Evolutionary conservation across 1,284 basidiomycete species (phyloP).

Genomic region (Cryptococcus jaspeensis): DNA sequence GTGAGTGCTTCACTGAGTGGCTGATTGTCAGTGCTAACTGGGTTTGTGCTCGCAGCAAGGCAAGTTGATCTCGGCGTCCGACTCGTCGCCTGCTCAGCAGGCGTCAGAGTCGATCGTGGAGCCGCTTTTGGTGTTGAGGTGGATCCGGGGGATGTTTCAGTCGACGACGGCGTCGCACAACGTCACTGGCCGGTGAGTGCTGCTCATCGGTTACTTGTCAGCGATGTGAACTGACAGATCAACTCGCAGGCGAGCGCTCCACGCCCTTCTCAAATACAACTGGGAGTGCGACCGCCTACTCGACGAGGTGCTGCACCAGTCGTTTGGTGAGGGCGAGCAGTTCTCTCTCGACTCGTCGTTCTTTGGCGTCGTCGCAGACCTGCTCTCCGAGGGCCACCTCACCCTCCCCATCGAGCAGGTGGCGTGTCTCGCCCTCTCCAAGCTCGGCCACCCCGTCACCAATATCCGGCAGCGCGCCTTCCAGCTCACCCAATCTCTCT

Average conservation of each 20-base stretch:
- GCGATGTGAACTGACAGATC: conserved; percentile 7
- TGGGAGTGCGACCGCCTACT: conserved; percentile 64
- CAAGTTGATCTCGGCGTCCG: conserved; percentile 37
- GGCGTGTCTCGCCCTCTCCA: conserved; percentile 78
- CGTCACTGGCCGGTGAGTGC: conserved; percentile 47
- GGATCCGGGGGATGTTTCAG: conserved; percentile 54
- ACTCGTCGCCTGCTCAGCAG: conserved; percentile 40
- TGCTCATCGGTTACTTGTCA: neutral
- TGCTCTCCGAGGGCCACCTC: conserved; percentile 48
- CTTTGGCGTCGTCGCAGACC: conserved; percentile 76
- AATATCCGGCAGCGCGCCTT: conserved; percentile 74
- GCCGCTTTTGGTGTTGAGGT: conserved; percentile 50
- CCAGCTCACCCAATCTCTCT: conserved; percentile 70
- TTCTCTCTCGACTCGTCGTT: conserved; percentile 56
- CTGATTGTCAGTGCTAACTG: neutral
- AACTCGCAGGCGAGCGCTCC: conserved; percentile 67
- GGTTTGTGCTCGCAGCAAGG: conserved; percentile 31
- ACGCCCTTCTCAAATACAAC: conserved; percentile 66
- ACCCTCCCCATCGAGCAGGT: conserved; percentile 67
- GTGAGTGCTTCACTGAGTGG: conserved; percentile 56
- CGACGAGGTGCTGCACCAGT: conserved; percentile 68
- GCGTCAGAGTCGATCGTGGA: conserved; percentile 47
- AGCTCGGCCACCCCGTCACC: conserved; percentile 72
- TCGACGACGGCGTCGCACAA: conserved; percentile 47
- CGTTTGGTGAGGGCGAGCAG: conserved; percentile 62